These are phyloP conservation scores for Monosporascus ibericus DNA, from an alignment of 2,329 filamentous ascomycete genomes.

Conservation along the genomic window DNA sequence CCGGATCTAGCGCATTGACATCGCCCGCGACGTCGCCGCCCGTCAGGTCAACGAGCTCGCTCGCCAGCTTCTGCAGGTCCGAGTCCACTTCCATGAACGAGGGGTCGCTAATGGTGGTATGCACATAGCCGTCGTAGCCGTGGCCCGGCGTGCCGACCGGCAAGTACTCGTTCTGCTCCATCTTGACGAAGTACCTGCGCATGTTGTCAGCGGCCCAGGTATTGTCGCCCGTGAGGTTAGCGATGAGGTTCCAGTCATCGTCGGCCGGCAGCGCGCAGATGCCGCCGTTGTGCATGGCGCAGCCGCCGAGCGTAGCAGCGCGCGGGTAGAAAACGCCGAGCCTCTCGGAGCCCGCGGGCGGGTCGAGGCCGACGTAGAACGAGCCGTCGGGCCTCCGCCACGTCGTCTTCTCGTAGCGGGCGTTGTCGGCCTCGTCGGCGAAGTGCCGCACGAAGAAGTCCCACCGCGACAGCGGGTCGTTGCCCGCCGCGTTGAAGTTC, in stretches of 20 bases:
- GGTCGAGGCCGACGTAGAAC: slow-evolving; percentile 26
- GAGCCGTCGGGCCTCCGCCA: slow-evolving; percentile 24
- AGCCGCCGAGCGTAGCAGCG: slow-evolving; percentile 28
- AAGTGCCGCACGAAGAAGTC: slow-evolving; percentile 54
- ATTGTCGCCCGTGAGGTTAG: slow-evolving; percentile 22
- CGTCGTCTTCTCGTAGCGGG: slow-evolving; percentile 26
- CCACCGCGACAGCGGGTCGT: slow-evolving; percentile 40
- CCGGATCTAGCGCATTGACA: slow-evolving; percentile 18
- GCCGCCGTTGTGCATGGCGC: slow-evolving; percentile 26
- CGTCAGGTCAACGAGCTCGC: slow-evolving; percentile 12
- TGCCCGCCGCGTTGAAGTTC: slow-evolving; percentile 32
- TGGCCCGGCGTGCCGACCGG: slow-evolving; percentile 19
- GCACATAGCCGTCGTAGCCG: slow-evolving; percentile 23
- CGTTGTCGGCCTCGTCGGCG: slow-evolving; percentile 45
- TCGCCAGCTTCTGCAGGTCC: slow-evolving; percentile 17
- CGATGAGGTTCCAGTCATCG: slow-evolving; percentile 25
- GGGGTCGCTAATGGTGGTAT: slow-evolving; percentile 22
- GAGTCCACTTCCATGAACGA: slow-evolving; percentile 17
- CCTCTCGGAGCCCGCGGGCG: slow-evolving; percentile 23
- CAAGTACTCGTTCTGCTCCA: slow-evolving; percentile 23
- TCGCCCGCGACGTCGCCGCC: slow-evolving; percentile 21
- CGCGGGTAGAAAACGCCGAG: slow-evolving; percentile 29
- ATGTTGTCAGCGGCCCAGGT: slow-evolving; percentile 21
- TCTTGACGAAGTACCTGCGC: slow-evolving; percentile 19
- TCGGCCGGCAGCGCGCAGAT: slow-evolving; percentile 23